Evolutionary conservation across 768 basidiomycete species (phyloP).

Genomic region (Xerocomellus amylosporus): DNA sequence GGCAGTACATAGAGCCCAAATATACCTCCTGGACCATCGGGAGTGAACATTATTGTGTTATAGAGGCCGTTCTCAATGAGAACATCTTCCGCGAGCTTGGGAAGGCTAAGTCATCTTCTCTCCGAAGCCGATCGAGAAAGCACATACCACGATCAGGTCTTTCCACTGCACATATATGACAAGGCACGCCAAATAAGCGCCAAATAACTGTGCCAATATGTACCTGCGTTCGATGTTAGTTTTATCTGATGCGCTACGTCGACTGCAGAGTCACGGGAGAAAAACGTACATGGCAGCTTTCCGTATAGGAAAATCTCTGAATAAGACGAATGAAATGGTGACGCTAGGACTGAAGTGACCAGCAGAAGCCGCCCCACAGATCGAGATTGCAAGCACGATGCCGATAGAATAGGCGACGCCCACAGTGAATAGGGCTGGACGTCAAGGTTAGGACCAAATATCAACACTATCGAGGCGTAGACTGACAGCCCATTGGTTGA

Average conservation of each 20-base stretch:
- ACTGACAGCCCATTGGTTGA: conserved; percentile 50
- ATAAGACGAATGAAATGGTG: conserved; percentile 49
- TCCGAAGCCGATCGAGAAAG: conserved; percentile 41
- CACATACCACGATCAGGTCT: conserved; percentile 45
- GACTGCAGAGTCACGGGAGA: conserved; percentile 7
- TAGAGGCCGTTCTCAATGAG: conserved; percentile 29
- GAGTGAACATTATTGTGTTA: conserved; percentile 34
- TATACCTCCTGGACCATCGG: conserved; percentile 36
- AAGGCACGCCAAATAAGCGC: conserved; percentile 60
- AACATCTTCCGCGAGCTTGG: conserved; percentile 29
- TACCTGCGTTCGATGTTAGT: conserved; percentile 44
- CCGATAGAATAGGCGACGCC: conserved; percentile 59
- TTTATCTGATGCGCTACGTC: neutral
- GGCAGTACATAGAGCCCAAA: conserved; percentile 39
- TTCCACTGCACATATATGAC: conserved; percentile 63
- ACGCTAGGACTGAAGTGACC: conserved; percentile 68
- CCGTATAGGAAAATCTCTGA: conserved; percentile 50
- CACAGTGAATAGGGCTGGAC: conserved; percentile 51
- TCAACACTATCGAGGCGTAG: neutral
- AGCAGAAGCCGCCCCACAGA: conserved; percentile 53
- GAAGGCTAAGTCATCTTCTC: neutral
- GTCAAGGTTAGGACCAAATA: neutral
- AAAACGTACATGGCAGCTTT: conserved; percentile 50
- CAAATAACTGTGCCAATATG: conserved; percentile 62
- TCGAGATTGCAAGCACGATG: conserved; percentile 54